Evolutionary conservation across 495 filamentous ascomycete genomes (phyloP), one percentile per base, ranked within the genome.

Genomic region (Annulohypoxylon bovei): DNA sequence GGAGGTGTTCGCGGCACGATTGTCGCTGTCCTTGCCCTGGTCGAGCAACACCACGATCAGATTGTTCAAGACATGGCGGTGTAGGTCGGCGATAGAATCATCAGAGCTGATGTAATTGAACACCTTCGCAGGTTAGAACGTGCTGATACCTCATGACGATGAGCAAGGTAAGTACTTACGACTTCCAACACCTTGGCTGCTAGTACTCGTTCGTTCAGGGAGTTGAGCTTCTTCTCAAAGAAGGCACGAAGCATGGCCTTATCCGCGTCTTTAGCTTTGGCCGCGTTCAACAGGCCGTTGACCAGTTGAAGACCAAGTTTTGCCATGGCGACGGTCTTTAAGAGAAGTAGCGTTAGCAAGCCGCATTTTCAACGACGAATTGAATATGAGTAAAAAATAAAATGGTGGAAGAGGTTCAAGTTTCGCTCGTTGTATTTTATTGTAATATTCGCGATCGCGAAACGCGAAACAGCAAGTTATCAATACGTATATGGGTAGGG

Each of bases 1-100:
- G 32, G 4, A 35, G n/a, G n/a, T n/a, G n/a, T 32, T 8, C 8
- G 9, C 33, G 14, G 16, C 6, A 22, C 28, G 47, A 22, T 4
- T 7, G 28, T 27, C 4, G 7, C 1, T 27, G 6, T 12, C 37
- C 3, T 25, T 14, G 23, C 9, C 16, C n/a, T 55, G 18, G 11
- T 18, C 20, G 5, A 12, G 33, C 12, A 65, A 16, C 4, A 37
- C 11, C 11, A 6, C 2, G 12, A 60, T 16, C 11, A 67, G 11
- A 11, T 67, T 60, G 25, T 33, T 39, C 6, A 67, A 5, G 27
- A 67, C 64, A n/a, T 33, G 52, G 35, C 55, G 54, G 8, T 67
- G 64, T 0, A 67, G 64, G 6, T 22, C 55, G n/a, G 64, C 53
- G 18, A 22, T 18, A 1, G 18, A 22, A 1, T 22, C 6, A 6